These are phyloP conservation scores for Boechera divaricarpa DNA, from an alignment of 345 rosid species.

Conservation along the genomic window DNA sequence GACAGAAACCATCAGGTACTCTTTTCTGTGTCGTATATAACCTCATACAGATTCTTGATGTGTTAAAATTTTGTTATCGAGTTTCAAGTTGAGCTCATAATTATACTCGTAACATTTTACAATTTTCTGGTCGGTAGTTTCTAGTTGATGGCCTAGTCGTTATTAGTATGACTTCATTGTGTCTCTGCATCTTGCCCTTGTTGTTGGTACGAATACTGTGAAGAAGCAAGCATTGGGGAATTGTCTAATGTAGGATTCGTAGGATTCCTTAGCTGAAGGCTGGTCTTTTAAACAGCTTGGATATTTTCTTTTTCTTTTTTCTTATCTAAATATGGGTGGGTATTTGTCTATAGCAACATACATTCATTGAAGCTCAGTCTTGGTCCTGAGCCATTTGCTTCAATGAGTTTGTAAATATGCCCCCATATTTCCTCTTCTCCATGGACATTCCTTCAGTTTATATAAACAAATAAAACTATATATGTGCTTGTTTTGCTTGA, in stretches of 20 bases:
- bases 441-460: slow-evolving; percentile 9
- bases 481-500: slow-evolving; percentile 9
- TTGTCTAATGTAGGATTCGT: slow-evolving; percentile 21
- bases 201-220: slow-evolving; percentile 17
- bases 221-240: slow-evolving; percentile 5
- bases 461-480: slow-evolving; percentile 14
- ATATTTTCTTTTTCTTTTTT: neutral
- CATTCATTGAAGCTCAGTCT: slow-evolving; percentile 14
- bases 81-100: slow-evolving; percentile 15
- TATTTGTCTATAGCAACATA: slow-evolving; percentile 19
- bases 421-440: slow-evolving; percentile 13
- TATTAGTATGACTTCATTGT: slow-evolving; percentile 32
- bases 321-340: slow-evolving; percentile 19
- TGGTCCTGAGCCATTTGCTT: slow-evolving; percentile 34
- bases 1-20: slow-evolving; percentile 84
- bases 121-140: slow-evolving; percentile 31
- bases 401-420: slow-evolving; percentile 10
- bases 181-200: slow-evolving; percentile 30
- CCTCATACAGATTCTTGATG: slow-evolving; percentile 25
- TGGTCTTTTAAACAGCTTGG: slow-evolving; percentile 14
- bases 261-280: slow-evolving; percentile 18
- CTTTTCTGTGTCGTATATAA: slow-evolving; percentile 23
- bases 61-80: slow-evolving; percentile 12
- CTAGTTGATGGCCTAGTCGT: slow-evolving; percentile 21
- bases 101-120: slow-evolving; percentile 7